These are phyloP conservation scores for Solanum hybrid DNA, from an alignment of 305 asterid species.

Conservation along the genomic window DNA sequence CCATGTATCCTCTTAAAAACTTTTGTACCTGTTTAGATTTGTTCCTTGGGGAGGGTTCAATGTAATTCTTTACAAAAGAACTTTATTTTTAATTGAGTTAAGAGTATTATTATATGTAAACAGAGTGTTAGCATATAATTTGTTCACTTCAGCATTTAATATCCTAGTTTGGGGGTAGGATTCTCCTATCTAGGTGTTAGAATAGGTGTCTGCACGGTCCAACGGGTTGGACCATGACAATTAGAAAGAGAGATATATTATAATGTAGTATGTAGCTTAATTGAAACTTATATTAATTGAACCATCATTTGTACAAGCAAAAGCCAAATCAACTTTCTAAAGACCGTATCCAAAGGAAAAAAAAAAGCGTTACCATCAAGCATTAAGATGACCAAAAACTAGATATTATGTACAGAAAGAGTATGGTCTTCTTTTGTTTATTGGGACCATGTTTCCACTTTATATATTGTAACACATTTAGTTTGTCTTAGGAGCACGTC, in stretches of 20 bases:
- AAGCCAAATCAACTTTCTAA: not conserved
- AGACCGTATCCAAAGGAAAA: not conserved
- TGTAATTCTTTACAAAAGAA: not conserved
- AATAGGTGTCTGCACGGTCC: not conserved
- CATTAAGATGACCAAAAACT: not conserved
- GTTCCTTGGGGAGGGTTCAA: not conserved
- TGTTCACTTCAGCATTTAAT: not conserved
- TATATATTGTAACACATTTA: not conserved
- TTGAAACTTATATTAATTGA: not conserved
- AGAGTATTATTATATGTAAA: not conserved
- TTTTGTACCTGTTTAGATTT: not conserved
- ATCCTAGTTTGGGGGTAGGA: not conserved
- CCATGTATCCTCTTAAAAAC: not conserved
- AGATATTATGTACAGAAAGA: not conserved
- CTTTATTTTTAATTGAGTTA: not conserved
- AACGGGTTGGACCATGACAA: not conserved
- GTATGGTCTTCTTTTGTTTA: not conserved
- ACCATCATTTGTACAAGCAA: not conserved
- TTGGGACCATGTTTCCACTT: not conserved
- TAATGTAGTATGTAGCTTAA: not conserved
- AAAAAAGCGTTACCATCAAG: not conserved
- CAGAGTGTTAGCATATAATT: not conserved
- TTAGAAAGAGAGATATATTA: not conserved
- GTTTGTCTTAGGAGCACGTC: slow-evolving; percentile 1
- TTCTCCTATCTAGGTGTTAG: not conserved